Percentiles rank a stretch among this genome's conserved stretches.
Evolutionary conservation across 805 yeast species (phyloP).

Genomic region (Yamadazyma akitaensis): DNA sequence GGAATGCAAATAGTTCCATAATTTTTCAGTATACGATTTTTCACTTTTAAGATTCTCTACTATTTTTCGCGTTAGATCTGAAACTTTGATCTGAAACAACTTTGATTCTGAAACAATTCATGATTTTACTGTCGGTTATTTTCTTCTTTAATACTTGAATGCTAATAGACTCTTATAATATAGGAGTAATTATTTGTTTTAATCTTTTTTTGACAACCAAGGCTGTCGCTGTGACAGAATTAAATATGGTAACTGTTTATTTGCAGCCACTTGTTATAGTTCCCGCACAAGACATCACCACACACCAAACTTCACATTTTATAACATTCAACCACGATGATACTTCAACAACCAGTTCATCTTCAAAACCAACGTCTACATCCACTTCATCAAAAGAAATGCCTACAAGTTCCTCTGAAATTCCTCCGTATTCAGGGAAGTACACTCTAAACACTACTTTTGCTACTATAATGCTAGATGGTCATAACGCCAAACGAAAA

Average conservation of each 20-base stretch:
- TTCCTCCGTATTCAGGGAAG: not conserved
- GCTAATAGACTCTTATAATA: not conserved
- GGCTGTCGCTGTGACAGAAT: not conserved
- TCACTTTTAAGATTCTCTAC: not conserved
- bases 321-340: not conserved
- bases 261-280: constrained; percentile 4
- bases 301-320: not conserved
- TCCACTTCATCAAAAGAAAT: not conserved
- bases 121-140: no score
- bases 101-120: not conserved
- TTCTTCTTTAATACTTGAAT: not conserved
- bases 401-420: not conserved
- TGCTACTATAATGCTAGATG: constrained; percentile 14
- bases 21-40: not conserved
- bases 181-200: not conserved
- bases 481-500: constrained; percentile 22
- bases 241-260: constrained; percentile 1
- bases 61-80: not conserved
- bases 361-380: not conserved
- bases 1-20: not conserved
- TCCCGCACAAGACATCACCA: not conserved
- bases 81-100: not conserved
- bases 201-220: no score
- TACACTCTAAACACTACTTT: constrained; percentile 3
- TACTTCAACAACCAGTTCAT: not conserved